These are phyloP conservation scores for Xylariaceae sp. DNA, from an alignment of 2,329 filamentous ascomycete species.

Conservation along the genomic window DNA sequence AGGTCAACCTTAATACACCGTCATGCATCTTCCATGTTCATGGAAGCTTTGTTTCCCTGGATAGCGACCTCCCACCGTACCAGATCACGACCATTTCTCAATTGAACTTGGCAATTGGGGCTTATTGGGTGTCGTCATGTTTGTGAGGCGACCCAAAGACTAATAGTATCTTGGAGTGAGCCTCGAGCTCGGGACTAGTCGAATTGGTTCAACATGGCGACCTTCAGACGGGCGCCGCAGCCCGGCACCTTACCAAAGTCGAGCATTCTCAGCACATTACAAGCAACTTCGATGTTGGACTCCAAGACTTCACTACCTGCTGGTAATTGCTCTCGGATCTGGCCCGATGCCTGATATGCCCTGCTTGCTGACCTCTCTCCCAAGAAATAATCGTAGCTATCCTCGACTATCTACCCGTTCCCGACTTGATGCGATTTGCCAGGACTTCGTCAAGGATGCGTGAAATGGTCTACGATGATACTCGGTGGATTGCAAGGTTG, in stretches of 20 bases:
- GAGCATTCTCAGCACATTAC: conserved; percentile 72
- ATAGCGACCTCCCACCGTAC: too few relatives aligned
- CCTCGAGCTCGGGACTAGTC: too few relatives aligned
- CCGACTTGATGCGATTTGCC: conserved; percentile 83
- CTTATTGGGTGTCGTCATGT: too few relatives aligned
- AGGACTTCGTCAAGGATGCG: conserved; percentile 80
- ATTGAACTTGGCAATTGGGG: too few relatives aligned
- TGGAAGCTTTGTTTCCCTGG: too few relatives aligned
- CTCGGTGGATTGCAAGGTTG: conserved; percentile 85
- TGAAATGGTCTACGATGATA: conserved; percentile 99
- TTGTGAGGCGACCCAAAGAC: too few relatives aligned
- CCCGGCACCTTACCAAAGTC: conserved; percentile 36
- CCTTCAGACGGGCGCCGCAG: conserved; percentile 39
- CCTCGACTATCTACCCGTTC: conserved; percentile 81
- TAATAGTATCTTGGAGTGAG: too few relatives aligned
- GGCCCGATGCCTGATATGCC: too few relatives aligned
- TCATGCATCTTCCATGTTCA: too few relatives aligned
- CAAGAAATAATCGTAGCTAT: conserved; percentile 84
- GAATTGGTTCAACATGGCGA: conserved; percentile 26
- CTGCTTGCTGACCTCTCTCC: conserved; percentile 8
- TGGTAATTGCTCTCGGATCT: conserved; percentile 49
- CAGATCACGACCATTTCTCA: too few relatives aligned
- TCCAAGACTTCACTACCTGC: conserved; percentile 78
- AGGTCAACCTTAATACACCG: too few relatives aligned
- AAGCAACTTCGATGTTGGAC: conserved; percentile 76